These are phyloP conservation scores for Dinochytrium kinnereticum DNA, from an alignment of 371 early-diverging fungal genomes.

Conservation along the genomic window DNA sequence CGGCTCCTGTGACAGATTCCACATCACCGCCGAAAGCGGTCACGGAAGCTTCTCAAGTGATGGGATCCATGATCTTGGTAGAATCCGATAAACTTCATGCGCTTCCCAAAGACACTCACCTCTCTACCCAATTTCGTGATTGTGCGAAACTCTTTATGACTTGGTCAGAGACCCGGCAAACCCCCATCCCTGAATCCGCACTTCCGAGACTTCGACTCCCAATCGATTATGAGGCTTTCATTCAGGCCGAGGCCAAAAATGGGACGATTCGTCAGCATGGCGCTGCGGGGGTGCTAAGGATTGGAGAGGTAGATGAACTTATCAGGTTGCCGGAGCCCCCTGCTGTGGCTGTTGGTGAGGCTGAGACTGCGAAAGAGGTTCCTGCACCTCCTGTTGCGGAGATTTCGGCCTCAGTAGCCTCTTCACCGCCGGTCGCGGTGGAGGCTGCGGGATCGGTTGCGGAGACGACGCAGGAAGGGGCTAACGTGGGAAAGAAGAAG, in stretches of 20 bases:
- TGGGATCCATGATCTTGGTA: not conserved
- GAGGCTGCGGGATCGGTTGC: not conserved
- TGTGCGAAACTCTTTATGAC: not conserved
- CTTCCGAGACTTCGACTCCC: not conserved
- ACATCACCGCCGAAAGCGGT: not conserved
- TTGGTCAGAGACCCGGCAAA: not conserved
- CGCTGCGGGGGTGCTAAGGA: conserved; percentile 4
- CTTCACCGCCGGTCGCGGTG: not conserved
- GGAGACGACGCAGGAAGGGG: not conserved
- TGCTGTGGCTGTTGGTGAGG: not conserved
- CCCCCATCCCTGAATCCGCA: not conserved
- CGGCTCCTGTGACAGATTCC: not conserved
- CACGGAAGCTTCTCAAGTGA: not conserved
- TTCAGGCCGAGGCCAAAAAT: not conserved
- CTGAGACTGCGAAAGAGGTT: not conserved
- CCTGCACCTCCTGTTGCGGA: too few species aligned
- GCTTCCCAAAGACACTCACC: not conserved
- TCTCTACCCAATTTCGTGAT: not conserved
- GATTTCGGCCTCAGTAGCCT: not conserved
- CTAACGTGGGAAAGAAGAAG: not conserved
- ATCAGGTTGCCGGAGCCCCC: not conserved
- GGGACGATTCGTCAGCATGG: conserved; percentile 6
- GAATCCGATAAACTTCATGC: not conserved
- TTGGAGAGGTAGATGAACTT: conserved; percentile 21
- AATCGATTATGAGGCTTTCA: conserved; percentile 2